These are phyloP conservation scores for Colletotrichum tropicicola DNA, from an alignment of 2,329 filamentous ascomycete genomes.

Conservation along the genomic window DNA sequence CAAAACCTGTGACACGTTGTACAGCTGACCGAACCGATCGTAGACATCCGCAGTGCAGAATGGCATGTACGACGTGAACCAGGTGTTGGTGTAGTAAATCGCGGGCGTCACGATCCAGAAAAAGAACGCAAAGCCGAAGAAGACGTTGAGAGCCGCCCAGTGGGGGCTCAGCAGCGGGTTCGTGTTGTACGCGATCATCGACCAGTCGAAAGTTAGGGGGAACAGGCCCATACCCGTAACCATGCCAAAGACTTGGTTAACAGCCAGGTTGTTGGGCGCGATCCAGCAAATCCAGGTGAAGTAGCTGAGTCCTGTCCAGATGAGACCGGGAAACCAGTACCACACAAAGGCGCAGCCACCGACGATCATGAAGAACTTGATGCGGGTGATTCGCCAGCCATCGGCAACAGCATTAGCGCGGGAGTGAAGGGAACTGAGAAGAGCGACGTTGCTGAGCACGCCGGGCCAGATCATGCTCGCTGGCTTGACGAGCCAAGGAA, in stretches of 20 bases:
- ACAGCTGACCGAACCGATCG: constrained; percentile 56
- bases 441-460: constrained; percentile 51
- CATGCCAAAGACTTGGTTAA: constrained; percentile 60
- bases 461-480: constrained; percentile 57
- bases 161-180: constrained; percentile 57
- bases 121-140: constrained; percentile 62
- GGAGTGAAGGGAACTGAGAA: constrained; percentile 50
- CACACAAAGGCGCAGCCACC: constrained; percentile 53
- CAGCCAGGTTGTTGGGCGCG: constrained; percentile 52
- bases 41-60: constrained; percentile 62
- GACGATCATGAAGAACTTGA: constrained; percentile 49
- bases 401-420: constrained; percentile 29
- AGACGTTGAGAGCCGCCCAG: constrained; percentile 69
- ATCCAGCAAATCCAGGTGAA: constrained; percentile 59
- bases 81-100: constrained; percentile 68
- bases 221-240: constrained; percentile 48
- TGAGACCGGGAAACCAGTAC: constrained; percentile 57
- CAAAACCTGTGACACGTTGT: constrained; percentile 54
- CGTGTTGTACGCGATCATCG: constrained; percentile 36
- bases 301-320: constrained; percentile 51
- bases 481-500: constrained; percentile 54
- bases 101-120: constrained; percentile 63
- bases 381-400: constrained; percentile 46
- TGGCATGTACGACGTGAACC: constrained; percentile 63
- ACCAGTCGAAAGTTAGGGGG: constrained; percentile 54